A percentile compares a stretch with the other conserved stretches of the same genome.
phyloP scores from a whole-genome alignment of 305 asterid species.

The Fraxinus sp. region DNA sequence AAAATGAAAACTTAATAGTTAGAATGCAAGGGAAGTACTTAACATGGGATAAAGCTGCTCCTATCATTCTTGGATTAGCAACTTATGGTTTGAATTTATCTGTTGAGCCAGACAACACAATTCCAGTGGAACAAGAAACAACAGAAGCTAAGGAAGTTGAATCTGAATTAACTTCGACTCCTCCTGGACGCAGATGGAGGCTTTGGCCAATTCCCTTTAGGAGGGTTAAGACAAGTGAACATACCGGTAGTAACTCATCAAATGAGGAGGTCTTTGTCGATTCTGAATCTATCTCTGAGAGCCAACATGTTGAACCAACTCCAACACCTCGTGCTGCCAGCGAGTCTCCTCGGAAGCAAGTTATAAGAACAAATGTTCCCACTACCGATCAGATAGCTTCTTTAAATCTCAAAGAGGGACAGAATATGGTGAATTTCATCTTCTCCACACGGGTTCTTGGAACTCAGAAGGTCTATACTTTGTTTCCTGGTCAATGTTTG shows the following conservation, averaged over 20 bases:
- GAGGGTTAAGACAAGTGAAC: not conserved
- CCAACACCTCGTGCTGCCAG: slow-evolving; percentile 4
- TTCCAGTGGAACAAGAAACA: slow-evolving; percentile 51
- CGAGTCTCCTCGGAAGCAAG: slow-evolving; percentile 63
- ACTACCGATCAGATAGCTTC: slow-evolving; percentile 73
- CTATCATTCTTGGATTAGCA: slow-evolving; percentile 63
- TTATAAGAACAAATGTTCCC: slow-evolving; percentile 81
- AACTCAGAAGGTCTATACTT: slow-evolving; percentile 62
- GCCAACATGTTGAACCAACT: slow-evolving; percentile 28
- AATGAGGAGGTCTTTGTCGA: not conserved
- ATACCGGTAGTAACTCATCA: not conserved
- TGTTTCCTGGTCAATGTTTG: slow-evolving; percentile 11
- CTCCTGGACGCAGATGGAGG: not conserved
- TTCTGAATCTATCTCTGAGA: not conserved
- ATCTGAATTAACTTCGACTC: not conserved
- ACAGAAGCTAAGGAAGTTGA: slow-evolving; percentile 43
- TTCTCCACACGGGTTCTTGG: slow-evolving; percentile 88
- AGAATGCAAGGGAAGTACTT: slow-evolving; percentile 72
- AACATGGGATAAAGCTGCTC: slow-evolving; percentile 76
- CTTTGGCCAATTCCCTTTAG: not conserved
- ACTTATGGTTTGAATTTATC: slow-evolving; percentile 61
- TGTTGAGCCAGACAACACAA: slow-evolving; percentile 39
- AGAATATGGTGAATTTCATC: slow-evolving; percentile 72
- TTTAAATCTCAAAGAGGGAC: slow-evolving; percentile 84
- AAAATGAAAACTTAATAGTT: slow-evolving; percentile 19